Conservation (phyloP, 306 rosid genomes). For the Canavalia gladiata region DNA sequence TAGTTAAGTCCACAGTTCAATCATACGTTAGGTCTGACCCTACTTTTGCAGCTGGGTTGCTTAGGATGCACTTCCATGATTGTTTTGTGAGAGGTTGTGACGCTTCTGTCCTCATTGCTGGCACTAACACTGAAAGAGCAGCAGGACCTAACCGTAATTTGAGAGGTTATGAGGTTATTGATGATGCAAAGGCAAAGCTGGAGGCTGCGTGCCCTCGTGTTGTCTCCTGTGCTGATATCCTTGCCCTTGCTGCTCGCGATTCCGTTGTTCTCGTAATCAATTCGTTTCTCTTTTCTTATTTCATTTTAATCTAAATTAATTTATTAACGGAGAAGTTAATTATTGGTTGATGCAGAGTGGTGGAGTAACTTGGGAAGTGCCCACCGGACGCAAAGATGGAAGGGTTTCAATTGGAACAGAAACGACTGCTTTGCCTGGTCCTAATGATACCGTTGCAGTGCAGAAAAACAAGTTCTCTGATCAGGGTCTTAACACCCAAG, state of each 20-base stretch:
- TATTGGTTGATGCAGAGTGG: constrained; percentile 34
- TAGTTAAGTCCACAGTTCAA: constrained; percentile 44
- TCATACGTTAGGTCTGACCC: constrained; percentile 25
- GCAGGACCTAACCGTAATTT: constrained; percentile 4
- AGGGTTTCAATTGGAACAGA: constrained; percentile 36
- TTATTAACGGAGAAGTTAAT: background rate
- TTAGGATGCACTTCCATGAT: constrained; percentile 48
- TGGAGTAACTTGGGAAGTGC: constrained; percentile 38
- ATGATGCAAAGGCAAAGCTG: constrained; percentile 38
- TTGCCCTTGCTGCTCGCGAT: constrained; percentile 45
- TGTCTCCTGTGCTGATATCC: constrained; percentile 51
- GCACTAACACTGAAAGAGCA: constrained; percentile 9
- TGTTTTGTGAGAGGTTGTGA: constrained; percentile 50
- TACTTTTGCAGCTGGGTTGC: constrained; percentile 20
- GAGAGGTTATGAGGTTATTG: constrained; percentile 39
- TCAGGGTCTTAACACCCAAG: constrained; percentile 55
- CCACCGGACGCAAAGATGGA: constrained; percentile 43
- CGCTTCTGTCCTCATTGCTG: constrained; percentile 40
- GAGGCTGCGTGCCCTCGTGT: constrained; percentile 44
- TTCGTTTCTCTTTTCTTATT: background rate
- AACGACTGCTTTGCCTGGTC: constrained; percentile 10
- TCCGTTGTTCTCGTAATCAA: constrained; percentile 27
- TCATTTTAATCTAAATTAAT: background rate
- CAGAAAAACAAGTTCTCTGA: constrained; percentile 42
- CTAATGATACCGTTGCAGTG: constrained; percentile 35